Percentiles rank a stretch among this genome's conserved stretches.
Conservation (phyloP, 2,329 filamentous ascomycete species). For the Amauroascus niger region DNA sequence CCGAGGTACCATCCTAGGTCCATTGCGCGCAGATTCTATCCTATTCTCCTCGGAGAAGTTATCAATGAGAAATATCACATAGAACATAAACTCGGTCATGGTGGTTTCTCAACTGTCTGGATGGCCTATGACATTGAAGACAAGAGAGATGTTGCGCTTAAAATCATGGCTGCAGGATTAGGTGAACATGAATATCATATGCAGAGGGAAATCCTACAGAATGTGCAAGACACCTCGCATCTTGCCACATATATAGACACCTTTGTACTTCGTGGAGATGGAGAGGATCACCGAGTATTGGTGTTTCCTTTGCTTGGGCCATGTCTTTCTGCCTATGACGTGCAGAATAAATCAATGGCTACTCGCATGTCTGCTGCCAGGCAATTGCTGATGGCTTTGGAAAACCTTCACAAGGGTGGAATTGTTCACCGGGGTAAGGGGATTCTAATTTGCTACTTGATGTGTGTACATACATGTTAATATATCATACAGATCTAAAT, state of each 20-base stretch:
- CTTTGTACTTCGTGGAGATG: slow-evolving; percentile 9
- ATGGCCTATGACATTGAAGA: slow-evolving; percentile 7
- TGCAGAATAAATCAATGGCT: not conserved
- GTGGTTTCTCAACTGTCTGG: slow-evolving; percentile 14
- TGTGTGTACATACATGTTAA: not conserved
- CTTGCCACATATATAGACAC: slow-evolving; percentile 10
- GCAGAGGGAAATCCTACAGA: slow-evolving; percentile 4
- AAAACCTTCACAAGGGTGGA: slow-evolving; percentile 22
- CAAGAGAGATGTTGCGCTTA: slow-evolving; percentile 14
- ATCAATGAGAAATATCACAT: slow-evolving; percentile 12
- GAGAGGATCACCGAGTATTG: not conserved
- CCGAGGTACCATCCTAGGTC: no score
- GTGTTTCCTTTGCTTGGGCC: not conserved
- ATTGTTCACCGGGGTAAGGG: slow-evolving; percentile 21
- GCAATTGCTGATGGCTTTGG: slow-evolving; percentile 22
- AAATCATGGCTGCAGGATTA: not conserved
- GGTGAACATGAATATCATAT: slow-evolving; percentile 10
- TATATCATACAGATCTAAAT: not conserved
- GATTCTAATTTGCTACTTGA: no score
- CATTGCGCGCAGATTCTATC: slow-evolving; percentile 5
- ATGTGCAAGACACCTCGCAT: slow-evolving; percentile 12
- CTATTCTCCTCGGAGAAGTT: slow-evolving; percentile 11
- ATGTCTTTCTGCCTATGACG: not conserved
- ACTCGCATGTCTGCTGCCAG: slow-evolving; percentile 23
- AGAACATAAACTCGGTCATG: slow-evolving; percentile 15